Percentiles rank a stretch among this genome's conserved stretches.
phyloP scores from a whole-genome alignment of 768 basidiomycete species.

The Calvatia gigantea region DNA sequence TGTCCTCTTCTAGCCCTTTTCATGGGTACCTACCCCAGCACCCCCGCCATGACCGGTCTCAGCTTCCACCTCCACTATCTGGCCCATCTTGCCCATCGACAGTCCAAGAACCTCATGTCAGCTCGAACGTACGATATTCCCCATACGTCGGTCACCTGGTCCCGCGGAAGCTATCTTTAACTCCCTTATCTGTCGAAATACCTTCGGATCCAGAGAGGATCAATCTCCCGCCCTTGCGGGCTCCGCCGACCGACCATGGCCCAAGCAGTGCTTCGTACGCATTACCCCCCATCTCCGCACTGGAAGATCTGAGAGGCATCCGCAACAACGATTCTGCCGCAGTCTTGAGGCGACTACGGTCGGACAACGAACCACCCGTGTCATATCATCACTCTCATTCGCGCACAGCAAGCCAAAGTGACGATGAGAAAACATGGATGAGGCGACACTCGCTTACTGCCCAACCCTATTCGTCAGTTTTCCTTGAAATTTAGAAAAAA shows the following conservation, averaged over 20 bases:
- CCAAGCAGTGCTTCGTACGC: slow-evolving; percentile 41
- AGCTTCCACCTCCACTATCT: slow-evolving; percentile 4
- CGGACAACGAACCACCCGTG: slow-evolving; percentile 43
- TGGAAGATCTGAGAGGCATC: slow-evolving; percentile 60
- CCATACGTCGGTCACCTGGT: slow-evolving; percentile 20
- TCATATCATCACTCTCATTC: slow-evolving; percentile 16
- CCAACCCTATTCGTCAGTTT: slow-evolving; percentile 26
- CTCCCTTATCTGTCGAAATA: slow-evolving; percentile 30
- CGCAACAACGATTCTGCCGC: slow-evolving; percentile 56
- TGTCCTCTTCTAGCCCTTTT: slow-evolving; percentile 3
- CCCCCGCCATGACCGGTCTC: slow-evolving; percentile 10
- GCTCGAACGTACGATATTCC: slow-evolving; percentile 20
- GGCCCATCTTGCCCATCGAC: background rate
- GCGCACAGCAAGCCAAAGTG: slow-evolving; percentile 20
- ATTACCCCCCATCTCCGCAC: slow-evolving; percentile 63
- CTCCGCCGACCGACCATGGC: slow-evolving; percentile 22
- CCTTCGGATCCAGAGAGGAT: slow-evolving; percentile 31
- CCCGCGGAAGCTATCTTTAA: slow-evolving; percentile 20
- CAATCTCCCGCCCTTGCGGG: slow-evolving; percentile 39
- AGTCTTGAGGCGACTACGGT: slow-evolving; percentile 60
- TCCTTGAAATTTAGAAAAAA: background rate
- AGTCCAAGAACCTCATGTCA: background rate
- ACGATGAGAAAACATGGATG: slow-evolving; percentile 27
- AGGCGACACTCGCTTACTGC: slow-evolving; percentile 43
- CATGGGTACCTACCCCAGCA: slow-evolving; percentile 10